These are phyloP conservation scores for Boletus rubropictus DNA, from an alignment of 768 basidiomycete species.

Conservation along the genomic window DNA sequence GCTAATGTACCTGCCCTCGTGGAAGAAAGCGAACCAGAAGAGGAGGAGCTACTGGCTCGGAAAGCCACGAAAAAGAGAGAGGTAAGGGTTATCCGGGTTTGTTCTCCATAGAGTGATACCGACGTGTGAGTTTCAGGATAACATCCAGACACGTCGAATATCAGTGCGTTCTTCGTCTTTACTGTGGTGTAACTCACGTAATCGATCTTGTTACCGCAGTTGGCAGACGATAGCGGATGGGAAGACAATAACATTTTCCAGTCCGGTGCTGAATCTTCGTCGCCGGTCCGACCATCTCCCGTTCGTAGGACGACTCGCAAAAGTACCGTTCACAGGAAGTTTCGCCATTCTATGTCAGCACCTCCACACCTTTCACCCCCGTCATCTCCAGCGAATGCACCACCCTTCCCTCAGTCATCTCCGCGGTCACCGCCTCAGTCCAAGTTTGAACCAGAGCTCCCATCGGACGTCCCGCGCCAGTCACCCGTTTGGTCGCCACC, in stretches of 20 bases:
- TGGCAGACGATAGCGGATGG: conserved; percentile 74
- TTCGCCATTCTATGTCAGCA: conserved; percentile 68
- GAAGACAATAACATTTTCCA: conserved; percentile 90
- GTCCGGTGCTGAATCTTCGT: conserved; percentile 85
- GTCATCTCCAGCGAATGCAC: conserved; percentile 35
- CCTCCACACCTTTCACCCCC: conserved; percentile 51
- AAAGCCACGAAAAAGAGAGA: conserved; percentile 59
- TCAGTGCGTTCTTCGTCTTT: conserved; percentile 39
- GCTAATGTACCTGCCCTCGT: conserved; percentile 41
- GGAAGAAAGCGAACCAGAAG: conserved; percentile 77
- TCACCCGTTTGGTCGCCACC: conserved; percentile 14
- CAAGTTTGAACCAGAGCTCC: conserved; percentile 51
- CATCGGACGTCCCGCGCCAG: conserved; percentile 33
- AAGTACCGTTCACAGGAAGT: conserved; percentile 38
- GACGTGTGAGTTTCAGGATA: conserved; percentile 39
- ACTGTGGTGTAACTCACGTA: conserved; percentile 2
- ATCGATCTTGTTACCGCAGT: conserved; percentile 15
- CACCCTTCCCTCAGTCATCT: conserved; percentile 16
- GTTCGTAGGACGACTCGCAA: conserved; percentile 41
- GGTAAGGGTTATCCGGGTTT: conserved; percentile 31
- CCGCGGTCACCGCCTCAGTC: conserved; percentile 47
- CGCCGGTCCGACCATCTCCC: conserved; percentile 63
- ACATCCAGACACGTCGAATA: conserved; percentile 48
- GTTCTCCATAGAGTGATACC: background rate
- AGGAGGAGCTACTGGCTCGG: conserved; percentile 50